Evolutionary conservation across 2,329 filamentous ascomycete species (phyloP), one percentile per base, ranked within the genome.

Genomic region (Diaporthe ilicicola): DNA sequence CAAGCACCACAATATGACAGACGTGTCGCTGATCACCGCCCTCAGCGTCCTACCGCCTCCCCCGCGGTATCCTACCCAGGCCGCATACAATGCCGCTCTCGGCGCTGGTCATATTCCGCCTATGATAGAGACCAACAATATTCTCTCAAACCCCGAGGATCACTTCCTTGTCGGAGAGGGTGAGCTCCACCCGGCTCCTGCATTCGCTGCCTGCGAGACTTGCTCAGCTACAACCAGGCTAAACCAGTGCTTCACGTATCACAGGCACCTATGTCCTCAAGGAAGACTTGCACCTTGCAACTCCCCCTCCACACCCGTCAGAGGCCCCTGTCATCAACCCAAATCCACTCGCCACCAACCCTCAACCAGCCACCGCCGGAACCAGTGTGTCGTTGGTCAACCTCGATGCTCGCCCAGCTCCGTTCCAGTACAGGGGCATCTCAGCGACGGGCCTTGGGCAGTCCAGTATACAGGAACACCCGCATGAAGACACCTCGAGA

Each of bases 131-230:
- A 98, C 95, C 67, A 97, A 96, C 82, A 99, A 98, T 80, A 92
- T 91, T 48, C 85, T 99, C 73, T 90, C 89, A 70, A 92, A 93
- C 77, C 95, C 93, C 29, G 95, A 97, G 76, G 94, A 94, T 82
- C 93, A 97, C 79, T 91, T 99, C 75, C 90, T 97, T 53, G 94
- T 95, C 59, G 96, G 95, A 81, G 96, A 99, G 90, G 96, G 94
- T 93, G 83, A 74, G 78, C 42, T 27, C 24, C 19, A 46, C 61
- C 62, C 13, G n/a, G 12, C 15, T n/a, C 22, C 37, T 12, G 44
- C 12, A 24, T 59, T 48, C 72, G 46, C 64, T 10, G 3, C 59
- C 37, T 53, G 15, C 42, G 27, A 22, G 50, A 12, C 15, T n/a
- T 55, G 46, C 24, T 8, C 22, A 42, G 19, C 17, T 17, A 13